Base-by-base conservation (phyloP, 441 rosid species). In the Geranium incanum region DNA sequence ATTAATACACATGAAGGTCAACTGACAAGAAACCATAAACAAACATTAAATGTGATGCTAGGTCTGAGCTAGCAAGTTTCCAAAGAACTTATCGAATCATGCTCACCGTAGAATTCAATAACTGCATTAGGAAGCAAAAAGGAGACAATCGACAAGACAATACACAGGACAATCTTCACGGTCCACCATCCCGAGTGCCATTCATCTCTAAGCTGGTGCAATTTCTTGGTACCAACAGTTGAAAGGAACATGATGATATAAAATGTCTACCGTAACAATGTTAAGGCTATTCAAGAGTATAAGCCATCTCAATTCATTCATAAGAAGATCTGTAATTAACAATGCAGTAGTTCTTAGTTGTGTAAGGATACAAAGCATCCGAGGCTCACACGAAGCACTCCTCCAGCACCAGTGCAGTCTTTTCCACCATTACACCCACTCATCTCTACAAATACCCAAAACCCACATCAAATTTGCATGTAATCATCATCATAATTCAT, bases 131-230 rank as follows among this genome's bases (percentile, higher is more conserved):
- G 99, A 80, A 90, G 64, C 36, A 92, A 71, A 81, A 94, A 90
- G 37, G 97, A 77, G 70, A 84, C 71, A 65, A 86, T 68, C 67
- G 89, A 87, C 78, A 87, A 76, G 74, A 83, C 78, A 80, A 88
- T 78, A 90, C 96, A 87, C 74, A 92, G 36, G 71, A 73, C 67
- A 67, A 90, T 78, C 84, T 94, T 92, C 9, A 76, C 80, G 72
- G 82, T 78, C 99, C 99, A 94, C 95, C 99, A 89, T 66, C 99
- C 99, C 13, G 97, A 94, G 71, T 94, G 97, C 99, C 99, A 94
- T 45, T 69, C 74, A 76, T 90, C 95, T 82, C 92, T 86, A 12
- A 87, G 78, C 59, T 77, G 83, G n/a, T 83, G 77, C 68, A 85
- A 33, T 83, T 86, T 92, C 65, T 87, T 77, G 39, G 92, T 85